Base-by-base conservation (phyloP, 192 early-diverging fungal species). In the Dissophora ornata region DNA sequence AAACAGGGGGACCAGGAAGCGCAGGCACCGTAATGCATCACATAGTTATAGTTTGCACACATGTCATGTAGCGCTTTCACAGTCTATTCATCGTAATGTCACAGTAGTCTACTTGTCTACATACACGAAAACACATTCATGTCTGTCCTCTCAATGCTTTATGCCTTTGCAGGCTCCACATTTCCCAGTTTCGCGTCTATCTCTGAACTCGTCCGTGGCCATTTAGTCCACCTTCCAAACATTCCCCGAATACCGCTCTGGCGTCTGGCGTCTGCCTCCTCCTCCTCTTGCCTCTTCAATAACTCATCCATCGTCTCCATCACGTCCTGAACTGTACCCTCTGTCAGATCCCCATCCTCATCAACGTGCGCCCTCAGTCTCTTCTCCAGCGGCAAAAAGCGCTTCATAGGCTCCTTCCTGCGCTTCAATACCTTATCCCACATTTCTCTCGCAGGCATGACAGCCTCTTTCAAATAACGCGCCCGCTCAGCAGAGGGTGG, bases 401-500 rank as follows among this genome's bases (percentile, higher is more conserved):
- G 26, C 45, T 59, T 70, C 49, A 66, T 49, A 1, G 78, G 67
- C 10, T 34, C 30, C 40, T 56, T 71, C 28, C 62, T 33, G 18
- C 69, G 56, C 29, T 52, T 49, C 15, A 70, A 25, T 15, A 69
- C 61, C 55, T 63, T 69, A 45, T 79, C 68, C 62, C 69, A 79
- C 78, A 79, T 69, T 7, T 57, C 60, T 24, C 78, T 32, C 0
- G 69, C 62, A 26, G 65, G 61, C 67, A 69, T 62, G 25, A 68
- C 66, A 26, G 66, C 61, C 25, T 69, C 75, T 10, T 70, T 68
- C 15, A 79, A 38, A 26, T 79, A 79, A 1, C 53, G 46, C 13
- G 78, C 78, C 1, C 78, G 33, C 42, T 79, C 78, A 10, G 78
- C 67, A 13, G 67, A 71, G 24, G 78, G 78, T 44, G 78, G 78